phyloP scores from a whole-genome alignment of 1,139 yeast species.

The Citeromyces hawaiiensis region DNA sequence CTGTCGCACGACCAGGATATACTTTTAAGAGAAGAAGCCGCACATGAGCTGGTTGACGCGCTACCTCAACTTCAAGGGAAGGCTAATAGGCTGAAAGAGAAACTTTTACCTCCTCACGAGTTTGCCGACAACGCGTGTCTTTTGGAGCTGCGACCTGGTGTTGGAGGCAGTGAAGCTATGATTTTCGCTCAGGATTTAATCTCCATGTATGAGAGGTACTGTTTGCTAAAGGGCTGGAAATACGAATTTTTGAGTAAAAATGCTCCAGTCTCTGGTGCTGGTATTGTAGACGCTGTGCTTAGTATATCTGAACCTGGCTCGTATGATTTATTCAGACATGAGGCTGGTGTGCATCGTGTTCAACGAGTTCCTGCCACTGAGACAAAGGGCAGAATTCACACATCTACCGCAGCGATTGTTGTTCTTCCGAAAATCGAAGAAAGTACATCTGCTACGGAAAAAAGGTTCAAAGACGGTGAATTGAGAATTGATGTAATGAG shows the following conservation, averaged over 20 bases:
- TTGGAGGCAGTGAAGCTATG: constrained; percentile 92
- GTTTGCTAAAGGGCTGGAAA: constrained; percentile 56
- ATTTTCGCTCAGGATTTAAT: constrained; percentile 72
- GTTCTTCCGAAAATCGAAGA: constrained; percentile 77
- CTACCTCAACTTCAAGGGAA: constrained; percentile 23
- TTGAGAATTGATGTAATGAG: constrained; percentile 91
- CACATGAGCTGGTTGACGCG: constrained; percentile 31
- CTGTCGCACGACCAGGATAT: constrained; percentile 13
- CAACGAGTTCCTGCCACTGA: constrained; percentile 93
- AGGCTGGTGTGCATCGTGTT: constrained; percentile 94
- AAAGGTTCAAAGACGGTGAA: constrained; percentile 77
- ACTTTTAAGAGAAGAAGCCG: constrained; percentile 25
- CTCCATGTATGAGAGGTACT: constrained; percentile 69
- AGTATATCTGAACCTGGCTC: constrained; percentile 67
- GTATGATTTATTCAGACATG: constrained; percentile 61
- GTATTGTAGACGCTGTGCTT: constrained; percentile 67
- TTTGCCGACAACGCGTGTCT: constrained; percentile 71
- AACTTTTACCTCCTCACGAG: constrained; percentile 63
- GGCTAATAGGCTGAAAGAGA: constrained; percentile 33
- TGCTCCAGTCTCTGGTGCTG: constrained; percentile 42
- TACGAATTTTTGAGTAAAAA: constrained; percentile 44
- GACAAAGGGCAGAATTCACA: constrained; percentile 86
- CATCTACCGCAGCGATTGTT: constrained; percentile 92
- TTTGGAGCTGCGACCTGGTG: constrained; percentile 85
- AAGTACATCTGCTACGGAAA: constrained; percentile 39